phyloP scores from a whole-genome alignment of 208 protist species.

The Willaertia magna region DNA sequence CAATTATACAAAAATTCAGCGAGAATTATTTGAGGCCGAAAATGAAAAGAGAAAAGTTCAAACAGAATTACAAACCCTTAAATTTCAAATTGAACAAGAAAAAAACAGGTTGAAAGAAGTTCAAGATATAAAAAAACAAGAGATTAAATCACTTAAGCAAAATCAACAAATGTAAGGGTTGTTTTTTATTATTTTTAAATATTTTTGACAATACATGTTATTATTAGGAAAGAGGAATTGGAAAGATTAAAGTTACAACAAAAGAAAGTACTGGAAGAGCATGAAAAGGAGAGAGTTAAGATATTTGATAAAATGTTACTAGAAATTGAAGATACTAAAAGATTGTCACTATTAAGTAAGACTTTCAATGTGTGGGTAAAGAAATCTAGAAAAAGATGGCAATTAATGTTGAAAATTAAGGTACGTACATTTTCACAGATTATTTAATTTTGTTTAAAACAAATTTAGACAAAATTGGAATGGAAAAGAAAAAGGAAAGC shows the following conservation, averaged over 20 bases:
- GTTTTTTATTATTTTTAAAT: neutral
- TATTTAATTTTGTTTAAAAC: neutral
- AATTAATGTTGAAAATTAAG: neutral
- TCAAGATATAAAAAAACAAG: neutral
- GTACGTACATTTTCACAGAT: neutral
- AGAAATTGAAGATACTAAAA: neutral
- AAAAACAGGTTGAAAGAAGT: neutral
- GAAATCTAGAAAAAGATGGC: neutral
- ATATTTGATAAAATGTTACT: neutral
- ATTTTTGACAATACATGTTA: too few species aligned
- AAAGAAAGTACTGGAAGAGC: neutral
- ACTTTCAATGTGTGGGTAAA: neutral
- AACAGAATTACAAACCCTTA: neutral
- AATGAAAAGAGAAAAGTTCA: neutral
- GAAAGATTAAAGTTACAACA: neutral
- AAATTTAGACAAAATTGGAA: neutral
- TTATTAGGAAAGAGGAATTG: neutral
- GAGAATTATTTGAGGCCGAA: neutral
- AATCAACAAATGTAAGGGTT: neutral
- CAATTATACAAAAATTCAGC: neutral
- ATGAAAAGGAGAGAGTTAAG: neutral
- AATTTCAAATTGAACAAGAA: neutral
- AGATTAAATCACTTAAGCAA: neutral
- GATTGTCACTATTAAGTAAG: neutral
- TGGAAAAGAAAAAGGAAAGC: neutral